These are phyloP conservation scores for Parsonsia alboflavescens DNA, from an alignment of 257 asterid genomes.

Conservation along the genomic window DNA sequence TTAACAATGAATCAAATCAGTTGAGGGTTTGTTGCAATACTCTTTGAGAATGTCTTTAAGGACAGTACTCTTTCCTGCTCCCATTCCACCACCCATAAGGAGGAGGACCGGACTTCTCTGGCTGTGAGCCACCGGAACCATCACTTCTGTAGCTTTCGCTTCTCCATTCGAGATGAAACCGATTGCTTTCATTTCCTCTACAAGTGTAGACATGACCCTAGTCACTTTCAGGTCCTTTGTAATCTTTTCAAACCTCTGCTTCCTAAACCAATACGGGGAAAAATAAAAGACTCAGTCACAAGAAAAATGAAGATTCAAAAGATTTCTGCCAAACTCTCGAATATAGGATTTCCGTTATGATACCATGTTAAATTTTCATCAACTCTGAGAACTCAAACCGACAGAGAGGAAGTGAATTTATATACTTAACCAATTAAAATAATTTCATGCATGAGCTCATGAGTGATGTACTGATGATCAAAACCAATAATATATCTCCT, in stretches of 20 bases:
- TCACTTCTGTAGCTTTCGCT: slow-evolving; percentile 54
- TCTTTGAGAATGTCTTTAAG: slow-evolving; percentile 87
- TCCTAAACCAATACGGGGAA: slow-evolving; percentile 41
- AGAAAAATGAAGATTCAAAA: background rate
- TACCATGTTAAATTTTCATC: too few species aligned
- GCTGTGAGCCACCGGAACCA: slow-evolving; percentile 72
- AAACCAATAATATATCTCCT: too few species aligned
- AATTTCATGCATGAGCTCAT: background rate
- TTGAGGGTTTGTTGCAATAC: slow-evolving; percentile 28
- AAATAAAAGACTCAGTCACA: background rate
- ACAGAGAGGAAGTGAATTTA: too few species aligned
- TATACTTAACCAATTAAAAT: too few species aligned
- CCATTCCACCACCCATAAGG: slow-evolving; percentile 99
- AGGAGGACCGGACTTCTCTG: slow-evolving; percentile 84
- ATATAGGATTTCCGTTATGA: too few species aligned
- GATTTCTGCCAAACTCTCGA: background rate
- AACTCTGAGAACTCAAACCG: too few species aligned
- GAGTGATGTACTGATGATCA: too few species aligned
- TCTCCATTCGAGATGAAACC: slow-evolving; percentile 29
- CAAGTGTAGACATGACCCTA: slow-evolving; percentile 63
- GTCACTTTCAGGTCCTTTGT: slow-evolving; percentile 67
- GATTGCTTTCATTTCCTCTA: slow-evolving; percentile 83
- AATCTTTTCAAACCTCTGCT: slow-evolving; percentile 78
- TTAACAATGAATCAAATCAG: too few species aligned
- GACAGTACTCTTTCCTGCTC: slow-evolving; percentile 98